phyloP scores from a whole-genome alignment of 2,329 filamentous ascomycete genomes.

The Pseudogymnoascus sp. region DNA sequence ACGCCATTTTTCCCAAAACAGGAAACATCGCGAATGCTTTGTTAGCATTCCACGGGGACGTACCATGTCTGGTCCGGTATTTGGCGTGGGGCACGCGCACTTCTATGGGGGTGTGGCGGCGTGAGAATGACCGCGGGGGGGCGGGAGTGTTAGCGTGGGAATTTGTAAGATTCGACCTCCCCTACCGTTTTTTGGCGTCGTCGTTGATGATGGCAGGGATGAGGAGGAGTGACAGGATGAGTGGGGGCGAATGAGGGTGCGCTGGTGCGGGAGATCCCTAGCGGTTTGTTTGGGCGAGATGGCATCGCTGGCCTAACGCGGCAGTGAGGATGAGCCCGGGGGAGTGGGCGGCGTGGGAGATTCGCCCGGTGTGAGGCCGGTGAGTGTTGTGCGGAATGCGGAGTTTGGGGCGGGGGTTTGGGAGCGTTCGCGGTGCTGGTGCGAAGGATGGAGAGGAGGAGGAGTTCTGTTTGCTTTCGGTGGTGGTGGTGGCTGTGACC shows the following conservation, averaged over 20 bases:
- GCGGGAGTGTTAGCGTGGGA: background rate
- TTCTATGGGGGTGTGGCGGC: background rate
- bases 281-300: background rate
- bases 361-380: background rate
- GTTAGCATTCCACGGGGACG: background rate
- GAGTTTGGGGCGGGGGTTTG: background rate
- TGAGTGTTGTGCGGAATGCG: background rate
- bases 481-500: constrained; percentile 3
- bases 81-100: background rate
- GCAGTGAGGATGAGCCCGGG: too few relatives aligned
- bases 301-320: background rate
- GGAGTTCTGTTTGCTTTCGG: background rate
- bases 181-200: too few relatives aligned
- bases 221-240: background rate
- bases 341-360: background rate
- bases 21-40: background rate
- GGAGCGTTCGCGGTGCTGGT: background rate
- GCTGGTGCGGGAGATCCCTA: background rate
- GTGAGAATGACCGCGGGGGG: background rate
- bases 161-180: background rate
- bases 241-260: background rate
- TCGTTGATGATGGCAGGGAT: background rate
- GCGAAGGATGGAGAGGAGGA: background rate
- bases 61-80: background rate
- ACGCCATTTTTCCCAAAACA: background rate